Evolutionary conservation across 202 grass and related monocot species (phyloP), one percentile per base, ranked within the genome.

Genomic region (Zoysia matrella): DNA sequence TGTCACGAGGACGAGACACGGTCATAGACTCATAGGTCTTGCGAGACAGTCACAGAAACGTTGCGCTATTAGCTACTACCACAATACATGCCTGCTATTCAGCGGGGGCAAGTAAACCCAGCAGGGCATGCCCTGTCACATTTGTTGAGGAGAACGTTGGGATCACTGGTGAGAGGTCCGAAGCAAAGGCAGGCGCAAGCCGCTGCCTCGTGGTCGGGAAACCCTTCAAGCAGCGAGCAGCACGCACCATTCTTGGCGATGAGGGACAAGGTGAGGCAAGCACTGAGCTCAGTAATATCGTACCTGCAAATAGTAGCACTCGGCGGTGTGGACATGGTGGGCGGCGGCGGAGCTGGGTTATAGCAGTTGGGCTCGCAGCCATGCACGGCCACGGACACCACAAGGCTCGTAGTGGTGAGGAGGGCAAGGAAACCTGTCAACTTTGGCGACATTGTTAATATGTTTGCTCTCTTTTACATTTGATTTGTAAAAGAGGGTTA

Each of bases 211-310:
- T 82, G 51, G 52, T 86, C 67, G 11, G 48, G 2, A 18, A 86
- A 45, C 15, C 72, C 65, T 49, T 50, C 6, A 18, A 89, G 74
- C 41, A 89, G 50, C 0, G 77, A 53, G 65, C 83, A 86, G 15
- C 78, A 90, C 6, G 56, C 56, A 11, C 72, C 47, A 10, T 39
- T 7, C 11, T 30, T 8, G 36, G 18, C 5, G 47, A 80, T 70
- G 41, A 81, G 76, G 79, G 89, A 76, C 41, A 89, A 72, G 42
- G 89, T 65, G 8, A 72, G 71, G 18, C 90, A 89, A 6, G 86
- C 75, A 4, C 13, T 55, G 9, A 92, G 75, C 10, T 89, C 64
- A 0, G 86, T 60, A 4, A 52, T 16, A 64, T 84, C 77, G 2
- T 71, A 80, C 0, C 80, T 76, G 75, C 90, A 92, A 4, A 69